Percentiles rank a stretch among this genome's conserved stretches.
phyloP scores from a whole-genome alignment of 2,329 filamentous ascomycete species.

The Cladosporium sp. region DNA sequence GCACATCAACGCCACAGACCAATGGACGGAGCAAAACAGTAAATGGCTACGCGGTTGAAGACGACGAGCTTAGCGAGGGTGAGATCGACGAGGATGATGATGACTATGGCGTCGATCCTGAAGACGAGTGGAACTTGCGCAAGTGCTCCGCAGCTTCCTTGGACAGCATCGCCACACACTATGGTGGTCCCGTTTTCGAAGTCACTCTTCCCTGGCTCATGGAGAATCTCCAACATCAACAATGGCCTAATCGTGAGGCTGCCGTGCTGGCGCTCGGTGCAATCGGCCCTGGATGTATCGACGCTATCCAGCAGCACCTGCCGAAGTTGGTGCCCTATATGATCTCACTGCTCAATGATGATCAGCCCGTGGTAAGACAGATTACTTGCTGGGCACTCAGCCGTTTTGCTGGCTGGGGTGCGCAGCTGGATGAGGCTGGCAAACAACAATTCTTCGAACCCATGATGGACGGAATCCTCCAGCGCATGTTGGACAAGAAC shows the following conservation, averaged over 20 bases:
- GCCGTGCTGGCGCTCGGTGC: slow-evolving; percentile 91
- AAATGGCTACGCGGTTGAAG: slow-evolving; percentile 36
- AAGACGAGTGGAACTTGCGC: slow-evolving; percentile 89
- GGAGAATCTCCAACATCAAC: slow-evolving; percentile 77
- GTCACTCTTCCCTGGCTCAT: slow-evolving; percentile 90
- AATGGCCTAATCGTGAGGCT: slow-evolving; percentile 91
- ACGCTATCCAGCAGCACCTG: slow-evolving; percentile 82
- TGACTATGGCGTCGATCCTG: slow-evolving; percentile 66
- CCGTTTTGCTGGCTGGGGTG: slow-evolving; percentile 89
- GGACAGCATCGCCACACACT: slow-evolving; percentile 89
- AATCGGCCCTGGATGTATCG: slow-evolving; percentile 90
- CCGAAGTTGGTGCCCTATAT: slow-evolving; percentile 88
- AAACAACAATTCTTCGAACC: slow-evolving; percentile 82
- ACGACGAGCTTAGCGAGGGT: slow-evolving; percentile 80
- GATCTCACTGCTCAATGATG: slow-evolving; percentile 76
- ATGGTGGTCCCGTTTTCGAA: slow-evolving; percentile 81
- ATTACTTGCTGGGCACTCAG: slow-evolving; percentile 98
- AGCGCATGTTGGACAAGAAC: slow-evolving; percentile 93
- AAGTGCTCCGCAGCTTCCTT: slow-evolving; percentile 96
- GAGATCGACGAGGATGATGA: slow-evolving; percentile 81
- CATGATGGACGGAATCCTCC: slow-evolving; percentile 93
- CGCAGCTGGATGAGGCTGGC: slow-evolving; percentile 64
- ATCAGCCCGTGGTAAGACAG: slow-evolving; percentile 85
- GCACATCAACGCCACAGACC: slow-evolving; percentile 35
- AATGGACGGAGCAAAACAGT: slow-evolving; percentile 50